Percentiles rank a stretch among this genome's conserved stretches.
Evolutionary conservation across 2,329 filamentous ascomycete species (phyloP).

Genomic region (Sclerotinia glacialis): DNA sequence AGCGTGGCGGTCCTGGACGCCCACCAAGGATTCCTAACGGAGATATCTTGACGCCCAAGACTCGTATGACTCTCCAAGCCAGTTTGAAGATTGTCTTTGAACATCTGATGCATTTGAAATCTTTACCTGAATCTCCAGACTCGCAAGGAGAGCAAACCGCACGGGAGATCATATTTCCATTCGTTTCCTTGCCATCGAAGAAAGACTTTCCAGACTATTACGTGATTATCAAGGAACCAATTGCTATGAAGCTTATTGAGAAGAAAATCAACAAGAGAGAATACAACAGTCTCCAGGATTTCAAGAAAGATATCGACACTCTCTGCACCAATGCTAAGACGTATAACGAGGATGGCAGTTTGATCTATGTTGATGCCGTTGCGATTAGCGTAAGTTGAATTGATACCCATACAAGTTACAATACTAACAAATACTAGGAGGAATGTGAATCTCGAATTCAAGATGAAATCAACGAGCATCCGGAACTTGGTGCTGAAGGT

Average conservation of each 20-base stretch:
- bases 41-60: constrained; percentile 64
- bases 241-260: constrained; percentile 93
- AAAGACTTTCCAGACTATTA: constrained; percentile 94
- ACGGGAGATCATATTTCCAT: constrained; percentile 87
- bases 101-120: constrained; percentile 60
- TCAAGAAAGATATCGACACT: constrained; percentile 77
- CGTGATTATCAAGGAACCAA: constrained; percentile 84
- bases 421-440: constrained; percentile 48
- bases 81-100: constrained; percentile 78
- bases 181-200: constrained; percentile 86
- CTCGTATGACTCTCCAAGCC: constrained; percentile 75
- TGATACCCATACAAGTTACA: neutral
- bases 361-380: constrained; percentile 89
- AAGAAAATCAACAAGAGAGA: constrained; percentile 96
- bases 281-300: constrained; percentile 76
- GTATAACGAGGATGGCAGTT: constrained; percentile 94
- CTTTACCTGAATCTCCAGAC: constrained; percentile 37
- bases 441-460: constrained; percentile 55
- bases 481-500: constrained; percentile 52
- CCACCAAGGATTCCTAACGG: constrained; percentile 52
- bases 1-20: constrained; percentile 69
- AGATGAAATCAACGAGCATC: constrained; percentile 52
- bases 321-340: constrained; percentile 89
- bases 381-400: constrained; percentile 74
- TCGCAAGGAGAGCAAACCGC: constrained; percentile 54